Evolutionary conservation across 2,329 filamentous ascomycete genomes (phyloP).

Genomic region (Pseudogymnoascus sp.): DNA sequence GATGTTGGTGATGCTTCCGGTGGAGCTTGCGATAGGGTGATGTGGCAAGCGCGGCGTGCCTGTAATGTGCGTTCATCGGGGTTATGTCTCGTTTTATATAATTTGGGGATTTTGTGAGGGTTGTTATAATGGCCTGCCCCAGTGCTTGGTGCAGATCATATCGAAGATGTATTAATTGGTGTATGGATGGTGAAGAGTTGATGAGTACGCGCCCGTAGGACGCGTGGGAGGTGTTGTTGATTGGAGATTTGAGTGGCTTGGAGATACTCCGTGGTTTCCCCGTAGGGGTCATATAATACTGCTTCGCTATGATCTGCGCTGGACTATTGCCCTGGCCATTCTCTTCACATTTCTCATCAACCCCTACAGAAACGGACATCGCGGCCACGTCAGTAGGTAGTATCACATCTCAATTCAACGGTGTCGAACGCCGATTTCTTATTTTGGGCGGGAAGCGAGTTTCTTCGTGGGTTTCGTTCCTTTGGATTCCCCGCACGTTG

Average conservation of each 20-base stretch:
- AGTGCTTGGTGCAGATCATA: too few relatives aligned
- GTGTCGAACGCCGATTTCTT: not conserved
- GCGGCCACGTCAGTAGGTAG: not conserved
- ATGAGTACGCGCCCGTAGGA: not conserved
- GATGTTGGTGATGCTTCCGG: not conserved
- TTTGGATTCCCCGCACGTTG: not conserved
- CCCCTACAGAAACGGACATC: not conserved
- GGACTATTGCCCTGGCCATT: too few relatives aligned
- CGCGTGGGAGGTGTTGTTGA: not conserved
- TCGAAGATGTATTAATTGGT: too few relatives aligned
- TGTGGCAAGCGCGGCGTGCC: not conserved
- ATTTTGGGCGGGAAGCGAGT: not conserved
- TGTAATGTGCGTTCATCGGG: not conserved
- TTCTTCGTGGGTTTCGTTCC: not conserved
- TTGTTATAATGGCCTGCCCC: too few relatives aligned
- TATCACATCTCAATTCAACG: not conserved
- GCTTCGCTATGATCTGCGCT: not conserved
- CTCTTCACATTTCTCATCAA: not conserved
- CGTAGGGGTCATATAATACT: not conserved
- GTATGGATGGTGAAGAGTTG: not conserved
- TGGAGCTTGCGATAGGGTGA: not conserved
- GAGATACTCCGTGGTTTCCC: not conserved
- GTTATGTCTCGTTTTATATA: not conserved
- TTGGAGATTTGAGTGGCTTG: not conserved
- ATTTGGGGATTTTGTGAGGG: not conserved